Conservation (phyloP, 352 stramenopile species). For the Globisporangium radiosum region DNA sequence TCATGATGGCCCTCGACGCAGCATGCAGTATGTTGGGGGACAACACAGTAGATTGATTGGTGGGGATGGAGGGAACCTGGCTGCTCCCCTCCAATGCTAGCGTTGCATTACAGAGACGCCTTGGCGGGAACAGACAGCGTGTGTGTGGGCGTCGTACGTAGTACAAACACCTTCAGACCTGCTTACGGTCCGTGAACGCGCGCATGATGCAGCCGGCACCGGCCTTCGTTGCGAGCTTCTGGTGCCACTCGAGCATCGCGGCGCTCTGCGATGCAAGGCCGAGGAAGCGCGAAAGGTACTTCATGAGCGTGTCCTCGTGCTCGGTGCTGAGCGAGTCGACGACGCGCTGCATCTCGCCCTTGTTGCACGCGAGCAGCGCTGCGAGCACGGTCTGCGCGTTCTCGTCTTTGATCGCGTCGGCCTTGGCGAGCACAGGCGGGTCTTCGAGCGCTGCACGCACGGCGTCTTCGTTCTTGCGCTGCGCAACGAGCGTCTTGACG, state of each 20-base stretch:
- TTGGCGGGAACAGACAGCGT: no score
- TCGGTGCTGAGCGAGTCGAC: conserved; percentile 68
- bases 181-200: conserved; percentile 83
- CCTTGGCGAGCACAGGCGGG: conserved; percentile 56
- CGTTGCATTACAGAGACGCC: no score
- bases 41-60: no score
- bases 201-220: conserved; percentile 85
- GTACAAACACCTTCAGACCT: conserved; percentile 40
- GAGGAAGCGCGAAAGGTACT: conserved; percentile 85
- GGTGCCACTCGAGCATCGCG: conserved; percentile 84
- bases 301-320: conserved; percentile 82
- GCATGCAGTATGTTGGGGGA: neutral
- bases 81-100: no score
- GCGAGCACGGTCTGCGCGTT: conserved; percentile 78
- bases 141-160: no score
- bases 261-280: conserved; percentile 70
- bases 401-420: conserved; percentile 54
- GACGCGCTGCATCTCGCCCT: conserved; percentile 79
- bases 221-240: conserved; percentile 80
- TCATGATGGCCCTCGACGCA: no score
- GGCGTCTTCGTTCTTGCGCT: conserved; percentile 79
- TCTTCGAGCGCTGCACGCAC: conserved; percentile 69
- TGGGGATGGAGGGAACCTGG: no score
- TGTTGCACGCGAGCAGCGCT: conserved; percentile 77
- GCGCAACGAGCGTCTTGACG: conserved; percentile 62